Conservation (phyloP, 192 early-diverging fungal genomes). For the Chytriomyces sp. region DNA sequence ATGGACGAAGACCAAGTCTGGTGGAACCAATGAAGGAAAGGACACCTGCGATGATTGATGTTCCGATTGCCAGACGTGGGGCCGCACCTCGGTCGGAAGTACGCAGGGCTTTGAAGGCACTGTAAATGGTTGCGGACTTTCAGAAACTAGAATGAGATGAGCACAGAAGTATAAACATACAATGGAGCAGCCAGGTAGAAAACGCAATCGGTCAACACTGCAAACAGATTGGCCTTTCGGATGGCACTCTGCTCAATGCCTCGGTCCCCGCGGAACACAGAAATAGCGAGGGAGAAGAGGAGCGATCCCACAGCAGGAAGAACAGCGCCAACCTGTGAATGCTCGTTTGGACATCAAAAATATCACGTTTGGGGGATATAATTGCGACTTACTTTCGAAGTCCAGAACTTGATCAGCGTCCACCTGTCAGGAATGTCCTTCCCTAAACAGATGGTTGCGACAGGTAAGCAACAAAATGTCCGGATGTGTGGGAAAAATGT, state of each 20-base stretch:
- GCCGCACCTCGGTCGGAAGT: conserved; percentile 30
- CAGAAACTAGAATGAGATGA: neutral
- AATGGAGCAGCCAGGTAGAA: conserved; percentile 36
- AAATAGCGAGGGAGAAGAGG: neutral
- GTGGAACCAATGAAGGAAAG: conserved; percentile 32
- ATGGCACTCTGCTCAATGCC: neutral
- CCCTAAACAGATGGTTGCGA: neutral
- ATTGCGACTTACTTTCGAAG: neutral
- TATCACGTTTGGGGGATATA: no score
- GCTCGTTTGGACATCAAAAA: no score
- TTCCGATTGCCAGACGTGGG: conserved; percentile 26
- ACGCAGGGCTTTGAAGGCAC: conserved; percentile 29
- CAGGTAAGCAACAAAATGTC: neutral
- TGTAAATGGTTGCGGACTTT: neutral
- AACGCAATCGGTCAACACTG: conserved; percentile 12
- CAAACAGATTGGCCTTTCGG: conserved; percentile 7
- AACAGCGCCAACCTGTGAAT: neutral
- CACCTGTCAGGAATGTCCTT: conserved; percentile 13
- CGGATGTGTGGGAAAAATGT: neutral
- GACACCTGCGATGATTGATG: conserved; percentile 8
- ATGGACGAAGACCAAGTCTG: conserved; percentile 76
- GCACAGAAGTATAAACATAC: neutral
- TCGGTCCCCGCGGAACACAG: neutral
- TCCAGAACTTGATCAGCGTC: conserved; percentile 28
- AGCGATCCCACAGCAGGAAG: conserved; percentile 11